Percentiles rank a stretch among this genome's conserved stretches.
Evolutionary conservation across 371 early-diverging fungal species (phyloP).

Genomic region (Rhizopus microsporus): DNA sequence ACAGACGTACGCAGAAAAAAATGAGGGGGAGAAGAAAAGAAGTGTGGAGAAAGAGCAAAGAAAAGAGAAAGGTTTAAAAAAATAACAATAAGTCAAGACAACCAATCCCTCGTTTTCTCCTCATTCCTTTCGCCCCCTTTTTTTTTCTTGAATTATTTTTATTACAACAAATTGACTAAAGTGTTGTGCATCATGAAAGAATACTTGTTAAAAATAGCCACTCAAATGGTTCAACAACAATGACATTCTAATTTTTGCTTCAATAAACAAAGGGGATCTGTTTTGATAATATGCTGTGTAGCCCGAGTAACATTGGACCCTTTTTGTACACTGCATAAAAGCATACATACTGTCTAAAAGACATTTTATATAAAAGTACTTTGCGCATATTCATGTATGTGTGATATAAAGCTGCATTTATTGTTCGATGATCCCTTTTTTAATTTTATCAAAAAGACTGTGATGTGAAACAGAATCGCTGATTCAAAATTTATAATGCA

Average conservation of each 20-base stretch:
- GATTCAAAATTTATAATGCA: background rate
- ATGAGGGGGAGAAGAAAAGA: background rate
- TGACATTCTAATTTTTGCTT: background rate
- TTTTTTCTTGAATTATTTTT: background rate
- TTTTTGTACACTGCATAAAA: constrained; percentile 2
- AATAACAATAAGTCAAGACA: background rate
- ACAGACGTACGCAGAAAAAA: background rate
- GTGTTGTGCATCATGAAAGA: background rate
- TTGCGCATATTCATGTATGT: background rate
- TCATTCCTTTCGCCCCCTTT: background rate
- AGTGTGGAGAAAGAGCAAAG: background rate
- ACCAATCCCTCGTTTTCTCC: background rate
- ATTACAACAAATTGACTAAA: background rate
- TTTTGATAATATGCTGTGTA: background rate
- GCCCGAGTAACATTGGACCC: background rate
- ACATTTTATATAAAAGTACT: too few relatives aligned
- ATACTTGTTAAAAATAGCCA: background rate
- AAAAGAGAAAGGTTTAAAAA: background rate
- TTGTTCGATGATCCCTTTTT: background rate
- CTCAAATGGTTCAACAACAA: background rate
- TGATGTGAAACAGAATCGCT: background rate
- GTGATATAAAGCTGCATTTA: background rate
- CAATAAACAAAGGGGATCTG: background rate
- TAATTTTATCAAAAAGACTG: background rate
- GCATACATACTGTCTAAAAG: too few relatives aligned